These are phyloP conservation scores for Petasospora fabianii DNA, from an alignment of 1,139 yeast genomes.

Conservation along the genomic window DNA sequence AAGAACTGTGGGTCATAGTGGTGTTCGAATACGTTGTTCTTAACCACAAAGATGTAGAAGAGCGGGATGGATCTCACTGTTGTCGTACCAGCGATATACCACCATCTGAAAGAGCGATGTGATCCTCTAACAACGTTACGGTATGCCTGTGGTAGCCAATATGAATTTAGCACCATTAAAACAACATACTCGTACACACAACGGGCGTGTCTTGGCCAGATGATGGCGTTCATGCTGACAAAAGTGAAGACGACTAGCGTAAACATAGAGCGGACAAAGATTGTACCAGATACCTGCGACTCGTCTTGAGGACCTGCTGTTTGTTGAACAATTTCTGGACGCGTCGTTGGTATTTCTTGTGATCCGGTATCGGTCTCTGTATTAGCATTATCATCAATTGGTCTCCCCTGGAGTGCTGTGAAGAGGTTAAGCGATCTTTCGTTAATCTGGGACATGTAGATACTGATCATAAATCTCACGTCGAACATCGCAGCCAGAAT, in stretches of 20 bases:
- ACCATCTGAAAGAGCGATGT: constrained; percentile 63
- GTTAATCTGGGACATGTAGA: constrained; percentile 68
- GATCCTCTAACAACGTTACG: constrained; percentile 74
- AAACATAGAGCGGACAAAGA: constrained; percentile 62
- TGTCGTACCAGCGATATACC: constrained; percentile 66
- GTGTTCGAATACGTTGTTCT: constrained; percentile 48
- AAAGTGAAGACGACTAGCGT: constrained; percentile 57
- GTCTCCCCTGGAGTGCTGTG: constrained; percentile 56
- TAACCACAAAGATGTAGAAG: constrained; percentile 50
- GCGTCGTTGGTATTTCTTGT: constrained; percentile 18
- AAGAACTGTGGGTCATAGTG: constrained; percentile 50
- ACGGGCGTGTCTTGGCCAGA: constrained; percentile 64
- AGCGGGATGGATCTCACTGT: constrained; percentile 62
- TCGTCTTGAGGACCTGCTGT: constrained; percentile 41
- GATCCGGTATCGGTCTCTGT: constrained; percentile 1
- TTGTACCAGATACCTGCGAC: constrained; percentile 52
- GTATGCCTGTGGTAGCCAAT: constrained; percentile 89
- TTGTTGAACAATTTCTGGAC: constrained; percentile 15
- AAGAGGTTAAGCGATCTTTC: constrained; percentile 66
- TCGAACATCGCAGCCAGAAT: constrained; percentile 75
- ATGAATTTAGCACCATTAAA: constrained; percentile 55
- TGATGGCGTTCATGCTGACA: constrained; percentile 50
- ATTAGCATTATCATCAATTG: constrained; percentile 32
- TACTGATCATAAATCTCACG: constrained; percentile 66
- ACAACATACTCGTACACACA: constrained; percentile 53